Evolutionary conservation across 2,329 filamentous ascomycete species (phyloP), one percentile per base, ranked within the genome.

Genomic region (Apiospora aurea): DNA sequence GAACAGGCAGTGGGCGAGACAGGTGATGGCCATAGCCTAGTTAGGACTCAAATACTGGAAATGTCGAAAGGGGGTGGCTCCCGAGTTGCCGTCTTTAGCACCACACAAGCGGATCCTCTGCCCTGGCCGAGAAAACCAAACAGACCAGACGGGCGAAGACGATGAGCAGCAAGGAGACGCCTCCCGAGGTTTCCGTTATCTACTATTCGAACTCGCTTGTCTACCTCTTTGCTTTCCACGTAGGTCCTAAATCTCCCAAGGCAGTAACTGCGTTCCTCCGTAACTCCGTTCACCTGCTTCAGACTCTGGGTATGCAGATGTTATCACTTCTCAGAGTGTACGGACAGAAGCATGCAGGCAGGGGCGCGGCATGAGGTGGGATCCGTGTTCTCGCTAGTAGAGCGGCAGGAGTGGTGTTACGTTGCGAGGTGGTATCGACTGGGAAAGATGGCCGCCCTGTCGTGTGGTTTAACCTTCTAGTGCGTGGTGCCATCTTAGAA

Each of bases 371-470:
- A 3, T 11, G 16, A 61, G 29, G 8, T 57, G 26, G 51, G 14
- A 11, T 38, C 29, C 1, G 16, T 61, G n/a, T 61, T 38, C 29
- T 38, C 29, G 29, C 29, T n/a, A 38, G 6, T 7, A 61, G 26
- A 6, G 29, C 26, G 24, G 57, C 10, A 64, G 57, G 41, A 64
- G 57, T 14, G 53, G 16, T 64, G 29, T 18, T 64, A 64, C 53
- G 53, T 64, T 38, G 29, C 26, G 53, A 64, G 29, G 53, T 64
- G 57, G 18, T 13, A 64, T 61, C 38, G 53, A 61, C n/a, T 61
- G 16, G 53, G 53, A 38, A n/a, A 1, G 18, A 38, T 24, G 57
- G 18, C 34, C 34, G 34, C 10, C 57, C 3, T 13, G 41, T 64
- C 57, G 57, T 64, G 57, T 64, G 29, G 34, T 64, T 64, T n/a